phyloP scores from a whole-genome alignment of 371 early-diverging fungal species.

The Mortierella sp. region DNA sequence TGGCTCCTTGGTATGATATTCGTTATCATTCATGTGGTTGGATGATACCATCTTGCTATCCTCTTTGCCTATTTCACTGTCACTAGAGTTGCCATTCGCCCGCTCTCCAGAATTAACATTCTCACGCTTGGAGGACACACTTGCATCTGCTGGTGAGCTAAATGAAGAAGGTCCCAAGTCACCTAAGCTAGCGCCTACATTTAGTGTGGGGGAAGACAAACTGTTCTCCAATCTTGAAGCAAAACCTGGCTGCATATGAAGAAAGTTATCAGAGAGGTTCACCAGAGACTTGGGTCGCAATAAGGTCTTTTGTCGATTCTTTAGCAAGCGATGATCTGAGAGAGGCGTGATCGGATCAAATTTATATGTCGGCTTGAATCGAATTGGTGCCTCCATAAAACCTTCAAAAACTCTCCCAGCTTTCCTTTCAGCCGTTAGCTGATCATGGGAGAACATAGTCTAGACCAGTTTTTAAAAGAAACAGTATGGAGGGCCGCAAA shows the following conservation, averaged over 20 bases:
- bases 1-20: not conserved
- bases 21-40: not conserved
- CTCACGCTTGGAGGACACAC: conserved; percentile 11
- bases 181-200: not conserved
- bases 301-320: conserved; percentile 14
- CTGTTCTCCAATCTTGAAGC: not conserved
- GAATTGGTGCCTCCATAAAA: conserved; percentile 84
- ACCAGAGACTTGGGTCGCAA: conserved; percentile 32
- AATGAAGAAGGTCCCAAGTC: not conserved
- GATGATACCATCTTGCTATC: not conserved
- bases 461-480: conserved; percentile 26
- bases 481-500: not conserved
- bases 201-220: not conserved
- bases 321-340: conserved; percentile 17
- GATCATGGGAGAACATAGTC: conserved; percentile 72
- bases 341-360: conserved; percentile 65
- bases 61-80: not conserved
- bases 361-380: conserved; percentile 92
- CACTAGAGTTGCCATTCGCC: not conserved
- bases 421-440: conserved; percentile 66
- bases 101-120: conserved; percentile 23
- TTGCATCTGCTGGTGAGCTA: not conserved
- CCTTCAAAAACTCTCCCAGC: conserved; percentile 65
- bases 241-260: not conserved
- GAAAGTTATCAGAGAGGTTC: conserved; percentile 3